A percentile compares a stretch with the other conserved stretches of the same genome.
phyloP scores from a whole-genome alignment of 768 basidiomycete genomes.

The Hypsizygus marmoreus region DNA sequence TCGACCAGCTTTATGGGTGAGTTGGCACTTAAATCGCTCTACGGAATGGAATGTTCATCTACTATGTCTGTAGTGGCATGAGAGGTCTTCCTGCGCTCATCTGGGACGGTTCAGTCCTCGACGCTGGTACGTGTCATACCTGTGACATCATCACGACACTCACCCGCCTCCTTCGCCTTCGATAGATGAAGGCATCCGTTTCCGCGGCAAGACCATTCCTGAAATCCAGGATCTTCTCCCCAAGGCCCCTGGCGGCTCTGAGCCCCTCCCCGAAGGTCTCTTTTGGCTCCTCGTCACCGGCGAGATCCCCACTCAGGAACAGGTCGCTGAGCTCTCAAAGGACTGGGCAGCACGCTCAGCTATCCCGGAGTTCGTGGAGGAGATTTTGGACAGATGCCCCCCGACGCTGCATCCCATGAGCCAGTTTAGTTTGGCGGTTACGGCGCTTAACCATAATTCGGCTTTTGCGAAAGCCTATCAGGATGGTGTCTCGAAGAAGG shows the following conservation, averaged over 20 bases:
- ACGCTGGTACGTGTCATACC: constrained; percentile 61
- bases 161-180: constrained; percentile 9
- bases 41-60: too few species aligned
- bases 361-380: constrained; percentile 94
- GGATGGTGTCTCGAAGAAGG: constrained; percentile 88
- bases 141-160: constrained; percentile 1
- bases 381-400: constrained; percentile 90
- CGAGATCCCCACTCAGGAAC: constrained; percentile 89
- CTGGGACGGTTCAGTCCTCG: constrained; percentile 98
- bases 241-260: constrained; percentile 83
- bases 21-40: too few species aligned
- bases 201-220: constrained; percentile 94
- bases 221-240: constrained; percentile 87
- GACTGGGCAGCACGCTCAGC: constrained; percentile 95
- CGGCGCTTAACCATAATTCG: constrained; percentile 96
- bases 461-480: constrained; percentile 96
- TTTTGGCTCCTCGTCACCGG: constrained; percentile 97
- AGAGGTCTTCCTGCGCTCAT: constrained; percentile 90
- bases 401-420: constrained; percentile 98
- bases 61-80: constrained; percentile 63
- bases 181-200: constrained; percentile 94
- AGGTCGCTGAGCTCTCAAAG: constrained; percentile 81
- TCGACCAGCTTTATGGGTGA: constrained; percentile 90
- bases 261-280: constrained; percentile 87
- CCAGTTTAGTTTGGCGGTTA: constrained; percentile 95